phyloP scores from a whole-genome alignment of 169 alveolate genomes.

The Plasmodium blacklocki region DNA sequence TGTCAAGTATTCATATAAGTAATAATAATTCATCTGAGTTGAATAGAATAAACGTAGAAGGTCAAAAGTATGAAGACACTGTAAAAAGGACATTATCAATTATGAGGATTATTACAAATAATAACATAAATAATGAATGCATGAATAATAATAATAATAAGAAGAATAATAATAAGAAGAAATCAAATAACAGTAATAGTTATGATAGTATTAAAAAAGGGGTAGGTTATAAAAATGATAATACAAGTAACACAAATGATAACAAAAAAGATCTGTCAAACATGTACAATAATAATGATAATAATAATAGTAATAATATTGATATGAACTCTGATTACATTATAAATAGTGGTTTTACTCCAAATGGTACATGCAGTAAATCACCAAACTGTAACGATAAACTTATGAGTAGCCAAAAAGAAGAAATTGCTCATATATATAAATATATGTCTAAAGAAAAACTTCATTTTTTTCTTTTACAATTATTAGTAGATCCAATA shows the following conservation, averaged over 20 bases:
- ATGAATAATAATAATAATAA: neutral
- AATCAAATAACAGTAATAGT: neutral
- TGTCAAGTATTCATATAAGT: neutral
- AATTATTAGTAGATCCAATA: conserved; percentile 70
- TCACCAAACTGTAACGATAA: no score
- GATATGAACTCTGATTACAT: no score
- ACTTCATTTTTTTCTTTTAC: conserved; percentile 15
- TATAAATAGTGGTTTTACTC: no score
- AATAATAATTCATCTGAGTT: no score
- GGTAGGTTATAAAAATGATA: neutral
- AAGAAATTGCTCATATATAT: neutral
- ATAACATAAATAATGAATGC: neutral
- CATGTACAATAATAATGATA: neutral
- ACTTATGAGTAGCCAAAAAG: neutral
- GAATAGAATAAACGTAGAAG: no score
- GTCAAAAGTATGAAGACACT: no score
- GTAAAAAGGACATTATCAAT: no score
- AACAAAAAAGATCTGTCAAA: neutral
- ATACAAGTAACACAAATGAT: neutral
- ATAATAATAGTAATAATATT: neutral
- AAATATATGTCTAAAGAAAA: neutral
- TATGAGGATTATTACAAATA: neutral
- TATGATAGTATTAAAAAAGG: neutral
- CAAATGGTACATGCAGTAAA: no score
- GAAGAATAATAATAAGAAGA: neutral